Evolutionary conservation across 495 filamentous ascomycete genomes (phyloP), one percentile per base, ranked within the genome.

Genomic region (Lindgomyces ingoldianus): DNA sequence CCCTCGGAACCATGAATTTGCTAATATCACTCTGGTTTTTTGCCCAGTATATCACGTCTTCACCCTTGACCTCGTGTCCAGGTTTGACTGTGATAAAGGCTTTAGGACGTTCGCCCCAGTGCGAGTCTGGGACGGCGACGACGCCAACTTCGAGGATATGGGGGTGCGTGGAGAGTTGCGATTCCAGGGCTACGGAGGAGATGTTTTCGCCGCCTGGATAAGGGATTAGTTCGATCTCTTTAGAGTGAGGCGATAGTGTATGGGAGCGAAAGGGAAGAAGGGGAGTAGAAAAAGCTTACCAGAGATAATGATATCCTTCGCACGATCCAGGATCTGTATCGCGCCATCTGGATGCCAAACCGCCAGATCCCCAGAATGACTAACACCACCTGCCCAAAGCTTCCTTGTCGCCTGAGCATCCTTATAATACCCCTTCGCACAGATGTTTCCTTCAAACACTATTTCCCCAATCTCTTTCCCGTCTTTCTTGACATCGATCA

Each of bases 221-320:
- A 49, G 18, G 44, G 25, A 14, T 51, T 59, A 27, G 10, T 24
- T n/a, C 16, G 4, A 24, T n/a, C 16, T n/a, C n/a, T n/a, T n/a
- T n/a, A n/a, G n/a, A n/a, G 44, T 47, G 44, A 24, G 44, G 8
- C 14, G n/a, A 12, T 14, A 47, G 26, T 24, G 29, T 12, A 18
- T 16, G 4, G 44, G n/a, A 18, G 44, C 6, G 6, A 24, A 18
- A 47, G 44, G 44, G 14, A 24, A 18, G 44, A 4, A 18, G 44
- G 8, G 44, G 44, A 18, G 21, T n/a, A 26, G 22, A 14, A 30
- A 33, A 27, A 18, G 77, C 83, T 57, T 80, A 93, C 91, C 94
- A 65, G 91, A 96, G 62, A 98, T 98, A 52, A 98, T 98, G 47
- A 98, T 97, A 73, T 98, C 94, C 78, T 98, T 98, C 3, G 90